Base-by-base conservation (phyloP, 495 filamentous ascomycete species). In the Patellaria atrata region DNA sequence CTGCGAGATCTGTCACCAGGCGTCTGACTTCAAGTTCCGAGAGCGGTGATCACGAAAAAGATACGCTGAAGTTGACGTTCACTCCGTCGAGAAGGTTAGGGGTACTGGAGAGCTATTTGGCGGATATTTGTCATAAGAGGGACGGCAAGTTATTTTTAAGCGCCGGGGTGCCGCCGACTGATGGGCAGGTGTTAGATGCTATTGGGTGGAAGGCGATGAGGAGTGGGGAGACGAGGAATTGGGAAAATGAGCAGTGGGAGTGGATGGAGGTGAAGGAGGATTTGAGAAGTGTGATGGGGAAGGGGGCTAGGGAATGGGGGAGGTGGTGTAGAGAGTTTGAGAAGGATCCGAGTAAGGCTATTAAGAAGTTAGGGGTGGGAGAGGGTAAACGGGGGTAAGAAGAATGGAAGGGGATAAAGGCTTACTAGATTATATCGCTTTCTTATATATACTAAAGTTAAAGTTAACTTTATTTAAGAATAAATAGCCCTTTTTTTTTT, bases 161-260 rank as follows among this genome's bases (percentile, higher is more conserved):
- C 28, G n/a, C 20, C 2, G 53, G 44, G 8, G 19, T 42, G 4
- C 25, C 43, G 12, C 54, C 54, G 2, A 50, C 44, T 13, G 58
- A 61, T 32, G 45, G 33, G 1, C 49, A 58, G 10, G 50, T 57
- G 3, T 34, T 61, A 22, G 43, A 55, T 14, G 53, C 58, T 0
- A 58, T 61, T 37, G 58, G 57, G 6, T 61, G 58, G 58, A 34
- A 45, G n/a, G 53, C 58, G 7, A 41, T 40, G n/a, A 38, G 34
- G 16, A 46, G 57, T 5, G 43, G 45, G 2, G 22, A 6, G 14
- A 41, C 37, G 17, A 36, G 39, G 41, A 56, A 60, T 32, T 53
- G 55, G 41, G 57, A 60, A 30, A 57, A 61, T 29, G 57, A 60
- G 44, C 34, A 50, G 38, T 59, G 52, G 50, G 58, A 61, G 41